Evolutionary conservation across 148 eudicot species (phyloP), one percentile per base, ranked within the genome.

Genomic region (Amaranthus cruentus): DNA sequence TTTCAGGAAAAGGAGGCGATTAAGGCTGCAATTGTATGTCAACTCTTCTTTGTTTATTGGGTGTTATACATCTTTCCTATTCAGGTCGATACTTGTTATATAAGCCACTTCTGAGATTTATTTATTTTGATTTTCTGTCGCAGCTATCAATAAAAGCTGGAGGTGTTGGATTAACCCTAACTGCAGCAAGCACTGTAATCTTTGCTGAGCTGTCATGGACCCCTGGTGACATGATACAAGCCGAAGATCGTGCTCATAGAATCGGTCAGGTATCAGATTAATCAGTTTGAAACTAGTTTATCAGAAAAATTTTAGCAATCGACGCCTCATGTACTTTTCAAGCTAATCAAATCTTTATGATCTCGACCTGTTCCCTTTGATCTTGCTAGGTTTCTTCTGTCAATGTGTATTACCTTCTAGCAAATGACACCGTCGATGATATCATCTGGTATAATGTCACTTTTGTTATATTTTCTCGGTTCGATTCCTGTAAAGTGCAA

Each of bases 141-240:
- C 78, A 94, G 98, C 85, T 94, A 53, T 94, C 98, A 66, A 94
- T 94, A 74, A 94, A 80, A 87, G 97, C 98, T 80, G 98, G 96
- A 76, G 98, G 98, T 55, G 96, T 94, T 71, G 98, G 98, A 6
- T 75, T 94, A 82, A 94, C 98, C 65, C 80, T 94, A 65, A 94
- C 98, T 58, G 98, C 98, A 68, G 98, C 98, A 78, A 94, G 96
- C 88, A 94, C 98, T 9, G 97, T 94, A 50, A 88, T 94, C 68
- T 94, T 94, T 82, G 91, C 98, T 3, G 98, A 94, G 82, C 82
- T 94, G 68, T 91, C 97, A 47, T 94, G 98, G 98, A 94, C 98
- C 71, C 98, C 98, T 12, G 98, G 98, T 10, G 98, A 94, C 77
- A 75, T 94, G 71, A 87, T 89, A 81, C 98, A 94, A 84, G 98